Evolutionary conservation across 2,329 filamentous ascomycete species (phyloP), one percentile per base, ranked within the genome.

Genomic region (Intubia oerlemansii): DNA sequence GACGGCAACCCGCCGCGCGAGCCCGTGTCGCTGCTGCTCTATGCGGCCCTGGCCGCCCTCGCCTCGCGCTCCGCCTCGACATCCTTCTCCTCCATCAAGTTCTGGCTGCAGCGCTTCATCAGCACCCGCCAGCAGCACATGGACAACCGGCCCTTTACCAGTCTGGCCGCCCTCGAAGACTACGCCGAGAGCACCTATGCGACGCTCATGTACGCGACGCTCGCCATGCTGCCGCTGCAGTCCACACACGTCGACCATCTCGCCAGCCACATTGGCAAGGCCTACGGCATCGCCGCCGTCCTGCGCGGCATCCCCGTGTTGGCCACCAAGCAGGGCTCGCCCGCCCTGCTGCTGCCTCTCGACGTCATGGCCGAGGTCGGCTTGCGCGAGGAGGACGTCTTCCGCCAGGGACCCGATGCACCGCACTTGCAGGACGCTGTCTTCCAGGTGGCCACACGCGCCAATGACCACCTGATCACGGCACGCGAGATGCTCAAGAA

Each of bases 121-220:
- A 73, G 63, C 44, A 76, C 81, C 5, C 63, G 88, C 29, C 80
- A 90, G 49, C 72, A 77, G 42, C 68, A 84, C 41, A 69, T 93
- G 50, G 71, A 73, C 23, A 88, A 91, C 45, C 66, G 76, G 14
- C 81, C 85, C 0, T 93, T 82, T 43, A 56, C 76, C 0, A 75
- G 55, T 27, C 49, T 95, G 25, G 60, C 66, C 3, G 63, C 70
- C 1, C 53, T 95, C 29, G 88, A 98, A 44, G 73, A 69, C 26
- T 93, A 95, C 44, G 80, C 80, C 1, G 88, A 98, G 50, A 82
- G 82, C 41, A 95, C 88, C 2, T 95, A 95, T 51, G 82, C 82
- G 12, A 91, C 81, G 0, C 58, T 95, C 25, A 68, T 91, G 51
- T 98, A 98, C 47, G 62, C 90, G 36, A 85, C 77, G 1, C 55